Evolutionary conservation across 805 yeast species (phyloP).

Genomic region (Saccharomycopsis sp.): DNA sequence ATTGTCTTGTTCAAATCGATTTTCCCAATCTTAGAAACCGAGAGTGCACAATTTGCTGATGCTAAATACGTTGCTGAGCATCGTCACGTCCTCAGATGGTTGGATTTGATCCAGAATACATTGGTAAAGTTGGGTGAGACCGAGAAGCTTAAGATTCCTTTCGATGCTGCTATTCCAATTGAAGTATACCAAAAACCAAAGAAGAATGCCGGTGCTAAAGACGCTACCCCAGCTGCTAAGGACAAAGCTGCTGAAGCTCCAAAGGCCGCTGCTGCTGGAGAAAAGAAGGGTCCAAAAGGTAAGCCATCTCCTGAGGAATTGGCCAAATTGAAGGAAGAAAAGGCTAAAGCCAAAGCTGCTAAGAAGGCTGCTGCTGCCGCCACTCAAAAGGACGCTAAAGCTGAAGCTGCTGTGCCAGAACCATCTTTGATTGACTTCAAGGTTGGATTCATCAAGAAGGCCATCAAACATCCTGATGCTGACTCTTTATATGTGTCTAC

Average conservation of each 20-base stretch:
- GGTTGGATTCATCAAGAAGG: constrained; percentile 96
- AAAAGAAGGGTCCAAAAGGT: constrained; percentile 18
- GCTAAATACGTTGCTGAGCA: constrained; percentile 39
- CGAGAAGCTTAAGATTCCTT: constrained; percentile 50
- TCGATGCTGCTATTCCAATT: constrained; percentile 61
- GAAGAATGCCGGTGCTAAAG: constrained; percentile 29
- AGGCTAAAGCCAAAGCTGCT: constrained; percentile 30
- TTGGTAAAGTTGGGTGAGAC: constrained; percentile 39
- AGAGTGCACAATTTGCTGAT: constrained; percentile 47
- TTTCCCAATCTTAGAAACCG: constrained; percentile 37
- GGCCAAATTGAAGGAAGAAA: constrained; percentile 29
- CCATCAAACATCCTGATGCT: constrained; percentile 95
- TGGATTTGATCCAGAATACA: constrained; percentile 74
- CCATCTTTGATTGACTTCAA: constrained; percentile 88
- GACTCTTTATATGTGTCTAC: constrained; percentile 95
- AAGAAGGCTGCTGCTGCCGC: constrained; percentile 50
- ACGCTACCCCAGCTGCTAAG: constrained; percentile 23
- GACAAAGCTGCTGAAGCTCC: constrained; percentile 26
- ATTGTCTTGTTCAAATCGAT: constrained; percentile 59
- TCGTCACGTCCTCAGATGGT: constrained; percentile 92
- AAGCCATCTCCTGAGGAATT: constrained; percentile 27
- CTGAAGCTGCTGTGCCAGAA: constrained; percentile 53
- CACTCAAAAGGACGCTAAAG: constrained; percentile 37
- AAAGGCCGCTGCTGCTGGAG: constrained; percentile 14
- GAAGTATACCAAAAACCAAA: constrained; percentile 57